These are phyloP conservation scores for Eucalyptus pauciflora DNA, from an alignment of 345 rosid species.

Conservation along the genomic window DNA sequence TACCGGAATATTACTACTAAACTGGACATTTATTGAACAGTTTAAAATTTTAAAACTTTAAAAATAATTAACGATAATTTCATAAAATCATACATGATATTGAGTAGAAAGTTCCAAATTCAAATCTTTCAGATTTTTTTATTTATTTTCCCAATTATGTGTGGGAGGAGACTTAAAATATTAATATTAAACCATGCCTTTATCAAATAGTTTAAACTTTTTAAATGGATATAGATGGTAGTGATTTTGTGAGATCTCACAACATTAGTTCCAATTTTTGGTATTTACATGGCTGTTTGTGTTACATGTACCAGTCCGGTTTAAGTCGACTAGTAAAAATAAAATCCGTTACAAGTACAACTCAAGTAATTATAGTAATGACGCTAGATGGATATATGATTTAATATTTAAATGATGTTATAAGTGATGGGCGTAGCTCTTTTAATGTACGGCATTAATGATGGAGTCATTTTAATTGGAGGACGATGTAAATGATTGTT, in stretches of 20 bases:
- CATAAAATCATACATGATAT: background rate
- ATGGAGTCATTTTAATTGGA: background rate
- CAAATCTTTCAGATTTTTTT: background rate
- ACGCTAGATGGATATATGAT: background rate
- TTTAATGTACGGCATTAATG: background rate
- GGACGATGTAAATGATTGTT: background rate
- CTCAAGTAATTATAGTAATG: background rate
- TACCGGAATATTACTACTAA: background rate
- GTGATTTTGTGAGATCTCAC: background rate
- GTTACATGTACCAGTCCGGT: background rate
- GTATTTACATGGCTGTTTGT: background rate
- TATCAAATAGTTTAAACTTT: background rate
- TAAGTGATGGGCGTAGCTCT: background rate
- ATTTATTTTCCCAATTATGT: background rate
- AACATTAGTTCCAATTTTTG: background rate
- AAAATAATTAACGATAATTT: rapidly evolving
- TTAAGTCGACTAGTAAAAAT: background rate
- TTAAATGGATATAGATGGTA: background rate
- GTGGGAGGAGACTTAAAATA: background rate
- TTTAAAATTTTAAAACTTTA: background rate
- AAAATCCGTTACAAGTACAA: background rate
- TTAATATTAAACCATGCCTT: background rate
- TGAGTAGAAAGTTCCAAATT: rapidly evolving
- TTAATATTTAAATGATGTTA: background rate
- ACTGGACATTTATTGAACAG: background rate